Conservation (phyloP, 1,139 yeast species). For the Saccharomyces hybrid region DNA sequence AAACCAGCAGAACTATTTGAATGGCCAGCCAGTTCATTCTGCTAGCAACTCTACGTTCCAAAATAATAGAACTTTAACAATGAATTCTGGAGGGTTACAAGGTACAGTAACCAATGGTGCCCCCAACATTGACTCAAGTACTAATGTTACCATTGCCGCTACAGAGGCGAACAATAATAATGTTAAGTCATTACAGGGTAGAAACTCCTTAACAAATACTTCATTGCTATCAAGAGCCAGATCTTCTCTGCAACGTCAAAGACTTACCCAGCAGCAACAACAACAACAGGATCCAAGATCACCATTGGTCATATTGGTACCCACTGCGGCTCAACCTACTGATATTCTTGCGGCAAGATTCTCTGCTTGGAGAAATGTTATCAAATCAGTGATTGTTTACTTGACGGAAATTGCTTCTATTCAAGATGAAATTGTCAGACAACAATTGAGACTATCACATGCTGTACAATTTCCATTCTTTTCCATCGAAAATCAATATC, state of each 20-base stretch:
- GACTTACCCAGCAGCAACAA: slow-evolving; percentile 6
- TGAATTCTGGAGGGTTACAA: background rate
- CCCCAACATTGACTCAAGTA: slow-evolving; percentile 3
- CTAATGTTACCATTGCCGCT: background rate
- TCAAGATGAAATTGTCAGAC: slow-evolving; percentile 80
- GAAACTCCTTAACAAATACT: slow-evolving; percentile 15
- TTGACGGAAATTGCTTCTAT: slow-evolving; percentile 73
- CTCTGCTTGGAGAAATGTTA: slow-evolving; percentile 76
- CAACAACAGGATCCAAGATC: slow-evolving; percentile 33
- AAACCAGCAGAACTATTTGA: slow-evolving; percentile 4
- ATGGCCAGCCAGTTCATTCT: background rate
- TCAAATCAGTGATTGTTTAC: slow-evolving; percentile 65
- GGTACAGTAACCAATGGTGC: slow-evolving; percentile 4
- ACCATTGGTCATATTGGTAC: slow-evolving; percentile 40
- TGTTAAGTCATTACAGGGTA: slow-evolving; percentile 5
- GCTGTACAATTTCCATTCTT: slow-evolving; percentile 57
- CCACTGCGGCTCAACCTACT: slow-evolving; percentile 65
- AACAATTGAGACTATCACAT: slow-evolving; percentile 72
- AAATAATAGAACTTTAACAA: background rate
- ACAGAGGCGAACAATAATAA: background rate
- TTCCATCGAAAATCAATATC: slow-evolving; percentile 22
- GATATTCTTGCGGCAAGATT: slow-evolving; percentile 77
- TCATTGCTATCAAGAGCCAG: slow-evolving; percentile 13
- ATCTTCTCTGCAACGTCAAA: slow-evolving; percentile 10
- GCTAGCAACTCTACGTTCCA: background rate